phyloP scores from a whole-genome alignment of 208 protist genomes.

The Wallacemonas sp. region DNA sequence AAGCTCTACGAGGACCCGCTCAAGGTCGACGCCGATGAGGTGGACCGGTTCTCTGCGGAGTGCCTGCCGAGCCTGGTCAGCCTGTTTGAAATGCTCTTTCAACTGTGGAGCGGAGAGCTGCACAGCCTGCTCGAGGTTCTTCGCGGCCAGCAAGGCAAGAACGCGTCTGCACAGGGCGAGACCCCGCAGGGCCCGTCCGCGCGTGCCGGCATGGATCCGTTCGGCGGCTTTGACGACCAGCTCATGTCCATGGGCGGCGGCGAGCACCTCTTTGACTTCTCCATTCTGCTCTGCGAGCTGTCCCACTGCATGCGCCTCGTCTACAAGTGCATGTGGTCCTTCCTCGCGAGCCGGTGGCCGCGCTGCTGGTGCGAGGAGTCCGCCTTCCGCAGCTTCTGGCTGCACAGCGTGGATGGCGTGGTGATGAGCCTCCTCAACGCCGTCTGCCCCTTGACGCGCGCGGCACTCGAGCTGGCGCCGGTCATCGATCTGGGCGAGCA shows the following conservation, averaged over 20 bases:
- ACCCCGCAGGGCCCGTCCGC: not conserved
- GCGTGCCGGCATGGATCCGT: constrained; percentile 5
- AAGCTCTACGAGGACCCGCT: constrained; percentile 67
- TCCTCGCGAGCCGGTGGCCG: constrained; percentile 58
- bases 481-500: constrained; percentile 57
- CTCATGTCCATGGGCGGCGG: constrained; percentile 20
- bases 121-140: constrained; percentile 7
- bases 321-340: constrained; percentile 72
- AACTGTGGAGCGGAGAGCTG: constrained; percentile 45
- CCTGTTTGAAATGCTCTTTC: constrained; percentile 48
- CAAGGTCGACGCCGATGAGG: constrained; percentile 39
- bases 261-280: constrained; percentile 35
- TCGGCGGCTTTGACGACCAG: constrained; percentile 15
- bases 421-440: constrained; percentile 34
- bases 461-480: constrained; percentile 32
- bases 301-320: constrained; percentile 71
- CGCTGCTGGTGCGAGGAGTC: constrained; percentile 59
- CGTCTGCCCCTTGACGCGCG: constrained; percentile 45
- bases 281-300: constrained; percentile 38
- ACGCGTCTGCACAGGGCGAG: not conserved
- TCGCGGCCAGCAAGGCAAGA: constrained; percentile 7
- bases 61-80: constrained; percentile 51
- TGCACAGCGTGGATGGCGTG: constrained; percentile 38
- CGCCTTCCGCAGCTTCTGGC: constrained; percentile 53
- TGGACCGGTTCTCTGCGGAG: constrained; percentile 50